Evolutionary conservation across 1,139 yeast species (phyloP), one percentile per base, ranked within the genome.

Genomic region (Kazachstania sp.): DNA sequence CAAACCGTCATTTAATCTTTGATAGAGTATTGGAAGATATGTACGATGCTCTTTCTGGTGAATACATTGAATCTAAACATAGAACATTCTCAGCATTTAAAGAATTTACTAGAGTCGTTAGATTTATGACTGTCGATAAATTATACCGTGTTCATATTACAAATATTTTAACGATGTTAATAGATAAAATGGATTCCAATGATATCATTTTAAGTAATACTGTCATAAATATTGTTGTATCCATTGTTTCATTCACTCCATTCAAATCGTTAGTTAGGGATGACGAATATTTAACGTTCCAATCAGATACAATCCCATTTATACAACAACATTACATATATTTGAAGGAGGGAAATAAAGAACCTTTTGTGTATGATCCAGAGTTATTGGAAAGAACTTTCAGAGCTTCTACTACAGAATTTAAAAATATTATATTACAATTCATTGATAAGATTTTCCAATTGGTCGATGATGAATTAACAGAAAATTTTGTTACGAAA

Each of bases 111-210:
- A 79, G 79, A 20, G 66, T 86, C 40, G 77, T 85, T 1, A 73
- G 95, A 51, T 79, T 77, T 52, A 77, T 92, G 71, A 82, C 86
- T 0, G 65, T 71, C 20, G 73, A 79, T 4, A 84, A 85, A 1
- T 65, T 80, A 2, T 87, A 76, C 61, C 72, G 96, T 45, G 81
- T 86, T 13, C 98, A 92, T 59, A 69, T 87, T 28, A 78, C 95
- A 0, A 78, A 95, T 48, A 70, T 92, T 19, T 63, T 90, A 37
- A 77, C 81, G 44, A 72, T 86, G 63, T 71, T 84, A 0, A 65
- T 90, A 13, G 86, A 90, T 0, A 96, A 95, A 20, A 81, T 92
- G 41, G 97, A 92, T 62, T 79, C 94, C 0, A 92, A 90, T 63
- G 98, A 92, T 65, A 72, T 88, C 46, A 75, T 73, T 28, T 80